These are phyloP conservation scores for Fagopyrum esculentum DNA, from an alignment of 148 eudicot genomes.

Conservation along the genomic window DNA sequence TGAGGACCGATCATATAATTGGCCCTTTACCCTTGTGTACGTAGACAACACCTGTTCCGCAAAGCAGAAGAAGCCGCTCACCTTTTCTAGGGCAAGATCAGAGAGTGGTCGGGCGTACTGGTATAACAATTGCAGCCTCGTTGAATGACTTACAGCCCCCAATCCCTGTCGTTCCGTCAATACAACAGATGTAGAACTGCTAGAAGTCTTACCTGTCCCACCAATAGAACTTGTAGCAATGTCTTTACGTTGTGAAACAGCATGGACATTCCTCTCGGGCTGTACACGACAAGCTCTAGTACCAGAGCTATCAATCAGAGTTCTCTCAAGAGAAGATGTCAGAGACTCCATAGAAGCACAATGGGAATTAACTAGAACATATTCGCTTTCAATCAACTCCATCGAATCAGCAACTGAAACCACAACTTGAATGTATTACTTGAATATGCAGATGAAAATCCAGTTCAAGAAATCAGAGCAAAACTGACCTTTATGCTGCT, in stretches of 20 bases:
- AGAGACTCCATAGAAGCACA: constrained; percentile 47
- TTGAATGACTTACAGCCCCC: constrained; percentile 31
- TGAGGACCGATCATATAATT: not conserved
- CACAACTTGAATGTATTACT: constrained; percentile 4
- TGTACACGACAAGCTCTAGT: constrained; percentile 21
- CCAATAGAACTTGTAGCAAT: constrained; percentile 12
- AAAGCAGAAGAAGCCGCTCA: constrained; percentile 16
- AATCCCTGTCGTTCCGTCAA: constrained; percentile 23
- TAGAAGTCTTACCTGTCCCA: constrained; percentile 14
- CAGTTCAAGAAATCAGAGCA: not conserved
- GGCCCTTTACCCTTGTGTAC: not conserved
- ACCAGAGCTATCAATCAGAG: constrained; percentile 28
- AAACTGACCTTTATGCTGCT: constrained; percentile 31
- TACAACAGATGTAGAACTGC: constrained; percentile 18
- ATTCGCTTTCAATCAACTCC: constrained; percentile 38
- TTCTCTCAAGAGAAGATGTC: constrained; percentile 34
- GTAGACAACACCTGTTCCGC: not conserved
- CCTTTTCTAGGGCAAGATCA: constrained; percentile 37
- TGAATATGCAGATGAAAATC: not conserved
- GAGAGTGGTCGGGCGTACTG: constrained; percentile 32
- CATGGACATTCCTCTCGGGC: constrained; percentile 20
- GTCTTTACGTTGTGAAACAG: constrained; percentile 16
- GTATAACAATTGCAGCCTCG: constrained; percentile 34
- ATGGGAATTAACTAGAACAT: constrained; percentile 43
- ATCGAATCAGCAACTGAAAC: constrained; percentile 34